Conservation (phyloP, 2,329 filamentous ascomycete species). For the Penicillium freii region DNA sequence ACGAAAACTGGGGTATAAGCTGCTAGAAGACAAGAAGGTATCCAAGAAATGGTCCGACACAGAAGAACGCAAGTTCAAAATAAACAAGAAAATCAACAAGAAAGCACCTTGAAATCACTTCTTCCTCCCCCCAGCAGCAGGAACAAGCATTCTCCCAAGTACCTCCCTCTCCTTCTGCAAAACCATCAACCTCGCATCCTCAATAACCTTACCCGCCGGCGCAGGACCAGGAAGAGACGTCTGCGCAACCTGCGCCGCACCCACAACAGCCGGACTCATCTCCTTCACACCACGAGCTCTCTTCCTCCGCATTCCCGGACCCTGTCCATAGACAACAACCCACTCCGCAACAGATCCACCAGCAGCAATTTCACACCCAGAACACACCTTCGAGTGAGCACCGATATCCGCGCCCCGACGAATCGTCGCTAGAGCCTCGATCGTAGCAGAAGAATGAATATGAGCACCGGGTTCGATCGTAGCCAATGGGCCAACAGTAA, state of each 20-base stretch:
- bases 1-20: slow-evolving; percentile 2
- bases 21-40: background rate
- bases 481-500: slow-evolving; percentile 40
- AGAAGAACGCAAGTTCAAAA: background rate
- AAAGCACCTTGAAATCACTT: slow-evolving; percentile 19
- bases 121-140: slow-evolving; percentile 29
- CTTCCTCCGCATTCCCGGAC: slow-evolving; percentile 43
- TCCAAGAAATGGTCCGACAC: background rate
- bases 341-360: slow-evolving; percentile 62
- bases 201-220: slow-evolving; percentile 58
- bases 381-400: slow-evolving; percentile 68
- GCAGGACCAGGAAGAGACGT: slow-evolving; percentile 19
- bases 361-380: slow-evolving; percentile 59
- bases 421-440: slow-evolving; percentile 49
- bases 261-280: slow-evolving; percentile 17
- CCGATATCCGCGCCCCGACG: slow-evolving; percentile 35
- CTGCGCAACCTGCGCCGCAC: slow-evolving; percentile 19
- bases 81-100: background rate
- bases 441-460: slow-evolving; percentile 37
- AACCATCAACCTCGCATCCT: slow-evolving; percentile 62
- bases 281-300: slow-evolving; percentile 37
- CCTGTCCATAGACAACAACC: slow-evolving; percentile 68
- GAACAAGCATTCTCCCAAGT: slow-evolving; percentile 60
- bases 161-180: slow-evolving; percentile 68
- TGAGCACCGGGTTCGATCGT: slow-evolving; percentile 40